Evolutionary conservation across 2,329 filamentous ascomycete species (phyloP), one percentile per base, ranked within the genome.

Genomic region (Botrytis sinoallii): DNA sequence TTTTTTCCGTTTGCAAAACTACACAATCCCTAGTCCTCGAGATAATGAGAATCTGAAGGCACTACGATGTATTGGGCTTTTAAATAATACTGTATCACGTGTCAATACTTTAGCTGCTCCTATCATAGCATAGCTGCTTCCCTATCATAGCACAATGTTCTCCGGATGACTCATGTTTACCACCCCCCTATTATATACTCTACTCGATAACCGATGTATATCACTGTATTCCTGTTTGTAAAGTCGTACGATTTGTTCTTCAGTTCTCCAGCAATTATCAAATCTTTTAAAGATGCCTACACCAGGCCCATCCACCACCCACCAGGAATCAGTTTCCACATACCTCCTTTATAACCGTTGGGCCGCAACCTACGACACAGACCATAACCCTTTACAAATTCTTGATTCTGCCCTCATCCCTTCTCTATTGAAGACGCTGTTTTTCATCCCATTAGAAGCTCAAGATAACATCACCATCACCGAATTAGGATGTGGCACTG

Each of bases 401-500:
- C 84, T 91, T 29, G 90, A 92, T 79, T 87, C 88, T 57, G 76
- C 86, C 22, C 86, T 90, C 78, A 85, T 92, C 77, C 79, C 81
- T 22, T 78, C 78, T 1, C 79, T 90, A 0, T 84, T 92, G 0
- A 86, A 87, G 0, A 75, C 79, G 0, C 85, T 89, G 63, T 77
- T 89, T 5, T 79, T 18, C 84, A 64, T 74, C 72, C 59, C 76
- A 76, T 55, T 64, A 59, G 16, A 52, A 25, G 22, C 29, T 52
- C 59, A 70, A 55, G 82, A 90, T 22, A 72, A 72, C 59, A 69
- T 75, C 20, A 69, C 63, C 35, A 82, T 91, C 22, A 75, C 73
- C n/a, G 90, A 92, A 77, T 82, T 92, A 2, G 90, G 90, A 38
- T 91, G 89, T 77, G 90, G 90, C 3, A 92, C 90, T 0, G 90